A percentile compares a stretch with the other conserved stretches of the same genome.
phyloP scores from a whole-genome alignment of 768 basidiomycete genomes.

The Boletus subparvulus region DNA sequence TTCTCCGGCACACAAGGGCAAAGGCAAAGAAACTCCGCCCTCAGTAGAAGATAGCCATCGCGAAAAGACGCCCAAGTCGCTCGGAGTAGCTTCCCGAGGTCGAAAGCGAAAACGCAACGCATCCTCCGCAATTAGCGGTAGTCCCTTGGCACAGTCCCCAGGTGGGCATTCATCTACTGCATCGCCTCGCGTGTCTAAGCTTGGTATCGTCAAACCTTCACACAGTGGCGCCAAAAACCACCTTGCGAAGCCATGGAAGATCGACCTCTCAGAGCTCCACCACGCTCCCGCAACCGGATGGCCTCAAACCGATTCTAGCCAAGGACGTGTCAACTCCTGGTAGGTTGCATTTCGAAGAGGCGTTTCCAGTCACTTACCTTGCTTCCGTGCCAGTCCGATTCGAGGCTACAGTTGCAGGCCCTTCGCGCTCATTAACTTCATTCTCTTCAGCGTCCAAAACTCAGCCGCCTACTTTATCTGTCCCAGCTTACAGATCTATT shows the following conservation, averaged over 20 bases:
- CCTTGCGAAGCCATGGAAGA: slow-evolving; percentile 6
- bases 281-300: slow-evolving; percentile 3
- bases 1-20: slow-evolving; percentile 10
- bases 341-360: slow-evolving; percentile 4
- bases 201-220: slow-evolving; percentile 3
- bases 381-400: slow-evolving; percentile 7
- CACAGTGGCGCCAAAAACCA: slow-evolving; percentile 5
- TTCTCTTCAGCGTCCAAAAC: slow-evolving; percentile 8
- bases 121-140: slow-evolving; percentile 16
- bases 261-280: slow-evolving; percentile 4
- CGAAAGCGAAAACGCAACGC: slow-evolving; percentile 26
- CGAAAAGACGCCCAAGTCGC: slow-evolving; percentile 15
- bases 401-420: slow-evolving; percentile 1
- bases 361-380: slow-evolving; percentile 6
- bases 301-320: neutral
- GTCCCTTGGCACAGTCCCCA: slow-evolving; percentile 11
- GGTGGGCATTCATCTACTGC: slow-evolving; percentile 20
- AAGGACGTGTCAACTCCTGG: slow-evolving; percentile 9
- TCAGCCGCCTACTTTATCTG: slow-evolving; percentile 4
- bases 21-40: slow-evolving; percentile 15
- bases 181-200: slow-evolving; percentile 6
- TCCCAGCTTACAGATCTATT: slow-evolving; percentile 7
- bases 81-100: slow-evolving; percentile 9
- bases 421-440: slow-evolving; percentile 9
- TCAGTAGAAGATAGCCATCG: neutral